These are phyloP conservation scores for Dendrobium huoshanense DNA, from an alignment of 106 monocot species.

Conservation along the genomic window DNA sequence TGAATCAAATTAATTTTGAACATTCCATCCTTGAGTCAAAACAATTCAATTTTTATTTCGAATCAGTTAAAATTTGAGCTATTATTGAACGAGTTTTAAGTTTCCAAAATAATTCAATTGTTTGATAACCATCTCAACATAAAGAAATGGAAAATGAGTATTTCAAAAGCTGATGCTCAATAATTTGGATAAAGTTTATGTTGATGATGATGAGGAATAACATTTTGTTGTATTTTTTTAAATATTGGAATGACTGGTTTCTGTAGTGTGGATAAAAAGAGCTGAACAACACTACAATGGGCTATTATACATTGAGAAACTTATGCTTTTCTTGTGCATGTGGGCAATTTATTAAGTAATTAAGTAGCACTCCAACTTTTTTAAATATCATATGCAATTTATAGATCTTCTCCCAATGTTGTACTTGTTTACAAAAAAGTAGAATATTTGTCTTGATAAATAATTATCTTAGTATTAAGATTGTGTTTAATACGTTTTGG, in stretches of 20 bases:
- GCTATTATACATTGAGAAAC: too few species aligned
- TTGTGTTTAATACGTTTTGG: neutral
- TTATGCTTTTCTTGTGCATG: neutral
- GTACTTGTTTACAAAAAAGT: neutral
- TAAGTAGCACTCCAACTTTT: neutral
- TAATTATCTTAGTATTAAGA: neutral
- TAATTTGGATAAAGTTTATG: too few species aligned
- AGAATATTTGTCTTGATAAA: neutral
- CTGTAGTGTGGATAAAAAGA: too few species aligned
- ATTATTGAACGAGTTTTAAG: neutral
- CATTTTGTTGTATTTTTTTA: too few species aligned
- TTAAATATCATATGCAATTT: neutral
- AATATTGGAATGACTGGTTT: too few species aligned
- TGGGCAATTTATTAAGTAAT: neutral
- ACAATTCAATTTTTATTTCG: neutral
- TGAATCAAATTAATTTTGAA: neutral
- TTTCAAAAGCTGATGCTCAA: too few species aligned
- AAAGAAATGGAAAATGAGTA: too few species aligned
- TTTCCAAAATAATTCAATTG: too few species aligned
- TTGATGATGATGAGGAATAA: too few species aligned
- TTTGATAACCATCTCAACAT: too few species aligned
- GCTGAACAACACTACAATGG: too few species aligned
- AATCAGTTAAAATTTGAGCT: neutral
- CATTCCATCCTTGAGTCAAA: neutral
- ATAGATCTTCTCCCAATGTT: neutral